Evolutionary conservation across 1,139 yeast genomes (phyloP).

Genomic region (Debaryomycetaceae sp.): DNA sequence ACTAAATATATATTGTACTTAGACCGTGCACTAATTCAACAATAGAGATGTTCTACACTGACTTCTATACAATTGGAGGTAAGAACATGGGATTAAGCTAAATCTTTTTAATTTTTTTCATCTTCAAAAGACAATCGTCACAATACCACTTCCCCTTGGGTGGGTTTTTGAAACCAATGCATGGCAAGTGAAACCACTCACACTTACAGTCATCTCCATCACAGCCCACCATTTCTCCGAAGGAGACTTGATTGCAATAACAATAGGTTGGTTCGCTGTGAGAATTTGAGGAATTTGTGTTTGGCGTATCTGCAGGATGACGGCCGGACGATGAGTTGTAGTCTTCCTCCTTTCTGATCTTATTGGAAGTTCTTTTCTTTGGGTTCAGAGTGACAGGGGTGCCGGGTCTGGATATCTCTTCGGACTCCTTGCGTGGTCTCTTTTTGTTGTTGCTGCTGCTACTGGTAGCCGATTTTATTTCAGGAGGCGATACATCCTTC

Average conservation of each 20-base stretch:
- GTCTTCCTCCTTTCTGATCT: conserved; percentile 30
- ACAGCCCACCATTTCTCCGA: conserved; percentile 99
- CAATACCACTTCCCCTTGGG: conserved; percentile 98
- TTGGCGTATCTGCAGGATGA: conserved; percentile 3
- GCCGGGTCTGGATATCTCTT: conserved; percentile 14
- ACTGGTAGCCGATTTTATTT: conserved; percentile 3
- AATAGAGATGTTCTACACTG: too few species aligned
- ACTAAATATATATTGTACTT: too few species aligned
- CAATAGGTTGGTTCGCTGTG: conserved; percentile 80
- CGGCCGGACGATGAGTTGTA: background rate
- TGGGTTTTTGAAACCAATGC: conserved; percentile 84
- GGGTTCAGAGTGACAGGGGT: conserved; percentile 15
- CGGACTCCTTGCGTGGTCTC: conserved; percentile 18
- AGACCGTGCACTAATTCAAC: too few species aligned
- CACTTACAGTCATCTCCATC: conserved; percentile 91
- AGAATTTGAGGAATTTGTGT: conserved; percentile 3
- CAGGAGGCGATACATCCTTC: conserved; percentile 7
- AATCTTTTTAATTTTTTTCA: conserved; percentile 27
- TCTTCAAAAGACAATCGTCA: conserved; percentile 67
- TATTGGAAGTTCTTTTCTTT: conserved; percentile 23
- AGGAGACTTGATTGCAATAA: conserved; percentile 93
- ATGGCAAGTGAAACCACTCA: conserved; percentile 97
- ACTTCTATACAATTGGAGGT: too few species aligned
- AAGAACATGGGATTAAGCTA: conserved; percentile 3
- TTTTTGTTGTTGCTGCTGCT: conserved; percentile 12